A percentile compares a stretch with the other conserved stretches of the same genome.
These are phyloP conservation scores for Periconia sp. DNA, from an alignment of 2,329 filamentous ascomycete species.

Conservation along the genomic window DNA sequence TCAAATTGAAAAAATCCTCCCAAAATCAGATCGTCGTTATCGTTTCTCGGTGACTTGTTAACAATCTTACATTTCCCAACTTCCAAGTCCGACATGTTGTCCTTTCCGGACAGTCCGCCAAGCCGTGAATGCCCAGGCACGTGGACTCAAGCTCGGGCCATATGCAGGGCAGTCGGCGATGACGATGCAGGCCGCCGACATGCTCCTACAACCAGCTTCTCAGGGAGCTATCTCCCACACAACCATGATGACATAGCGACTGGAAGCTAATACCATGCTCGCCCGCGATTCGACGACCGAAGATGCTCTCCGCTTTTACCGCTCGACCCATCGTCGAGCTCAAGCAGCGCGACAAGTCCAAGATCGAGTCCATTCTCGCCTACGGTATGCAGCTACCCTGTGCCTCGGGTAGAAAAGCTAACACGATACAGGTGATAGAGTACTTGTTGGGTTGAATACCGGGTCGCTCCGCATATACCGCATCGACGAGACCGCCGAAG, in stretches of 20 bases:
- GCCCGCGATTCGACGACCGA: too few relatives aligned
- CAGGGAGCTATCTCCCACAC: neutral
- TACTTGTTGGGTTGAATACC: constrained; percentile 90
- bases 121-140: constrained; percentile 12
- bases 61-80: too few relatives aligned
- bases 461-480: constrained; percentile 90
- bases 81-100: too few relatives aligned
- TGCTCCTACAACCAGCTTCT: constrained; percentile 15
- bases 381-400: constrained; percentile 65
- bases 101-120: too few relatives aligned
- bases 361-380: constrained; percentile 93
- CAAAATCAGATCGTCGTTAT: too few relatives aligned
- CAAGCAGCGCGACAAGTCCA: constrained; percentile 91
- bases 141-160: constrained; percentile 20
- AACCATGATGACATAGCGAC: constrained; percentile 15
- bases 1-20: constrained; percentile 30
- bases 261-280: constrained; percentile 20
- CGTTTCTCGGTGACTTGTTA: too few relatives aligned
- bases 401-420: constrained; percentile 16
- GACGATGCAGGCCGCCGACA: constrained; percentile 28
- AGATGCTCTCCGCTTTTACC: constrained; percentile 96
- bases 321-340: constrained; percentile 97
- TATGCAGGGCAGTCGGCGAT: constrained; percentile 21
- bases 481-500: constrained; percentile 71
- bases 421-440: constrained; percentile 71